Base-by-base conservation (phyloP, 1,139 yeast species). In the Kodamaea alishanica region DNA sequence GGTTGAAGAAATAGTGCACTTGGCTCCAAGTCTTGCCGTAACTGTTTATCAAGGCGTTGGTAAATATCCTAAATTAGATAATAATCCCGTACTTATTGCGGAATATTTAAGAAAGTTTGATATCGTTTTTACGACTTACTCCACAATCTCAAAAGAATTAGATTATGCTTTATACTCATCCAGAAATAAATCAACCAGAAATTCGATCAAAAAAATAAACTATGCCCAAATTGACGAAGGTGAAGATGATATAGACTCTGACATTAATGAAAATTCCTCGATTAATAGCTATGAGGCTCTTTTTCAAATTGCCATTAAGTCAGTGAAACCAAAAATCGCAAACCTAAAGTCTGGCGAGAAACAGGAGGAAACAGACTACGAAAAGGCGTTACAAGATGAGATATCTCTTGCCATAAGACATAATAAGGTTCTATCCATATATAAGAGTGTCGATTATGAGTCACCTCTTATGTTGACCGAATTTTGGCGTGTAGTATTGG, bases 401-500 rank as follows among this genome's bases (percentile, higher is more conserved):
- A 59, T 70, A 5, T 47, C 48, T 6, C 50, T 66, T 27, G 70
- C 67, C 0, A 47, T 67, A 2, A 49, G 49, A 11, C 71, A 63
- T 50, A 70, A 57, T 39, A 51, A 49, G 34, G 45, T 52, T 8
- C 61, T 63, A 6, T 52, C 55, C 35, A 54, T 54, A 6, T 55
- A 58, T 50, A 42, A 54, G 29, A 48, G 46, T 33, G 50, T 60
- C 10, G 84, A 81, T 47, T 81, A 83, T 50, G 81, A 88, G 8
- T 85, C 95, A 0, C 97, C 97, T 0, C 63, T 92, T 20, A 85
- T 89, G 66, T 65, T 84, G 33, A 61, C 84, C n/a, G 89, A 90
- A 50, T 92, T 90, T 60, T 86, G 95, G 89, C 70, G 98, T 43
- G 85, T 92, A 2, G 76, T 90, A 1, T 62, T 90, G 28, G 98